Conservation (phyloP, 768 basidiomycete species). For the Pleurotus djamor region DNA sequence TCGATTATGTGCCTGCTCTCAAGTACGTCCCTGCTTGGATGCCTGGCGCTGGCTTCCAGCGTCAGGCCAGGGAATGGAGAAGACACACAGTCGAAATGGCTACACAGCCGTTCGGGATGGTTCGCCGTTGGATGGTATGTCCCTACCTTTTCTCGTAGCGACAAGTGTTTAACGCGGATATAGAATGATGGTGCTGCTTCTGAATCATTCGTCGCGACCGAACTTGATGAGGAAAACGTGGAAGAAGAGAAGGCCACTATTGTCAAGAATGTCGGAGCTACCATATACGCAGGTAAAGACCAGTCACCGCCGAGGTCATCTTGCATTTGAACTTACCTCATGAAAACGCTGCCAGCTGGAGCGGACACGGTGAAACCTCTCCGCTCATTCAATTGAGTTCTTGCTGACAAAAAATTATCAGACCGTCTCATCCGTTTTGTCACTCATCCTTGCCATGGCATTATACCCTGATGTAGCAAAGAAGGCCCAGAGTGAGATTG, state of each 20-base stretch:
- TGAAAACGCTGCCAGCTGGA: slow-evolving; percentile 15
- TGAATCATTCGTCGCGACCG: slow-evolving; percentile 32
- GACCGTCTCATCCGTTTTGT: slow-evolving; percentile 30
- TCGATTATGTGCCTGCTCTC: slow-evolving; percentile 27
- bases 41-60: slow-evolving; percentile 37
- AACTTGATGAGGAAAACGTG: slow-evolving; percentile 26
- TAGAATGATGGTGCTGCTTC: slow-evolving; percentile 25
- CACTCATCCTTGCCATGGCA: slow-evolving; percentile 38
- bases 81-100: slow-evolving; percentile 30
- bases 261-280: slow-evolving; percentile 40
- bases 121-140: slow-evolving; percentile 32
- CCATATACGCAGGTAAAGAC: slow-evolving; percentile 35
- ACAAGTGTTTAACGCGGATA: too few relatives aligned
- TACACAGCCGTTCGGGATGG: slow-evolving; percentile 33
- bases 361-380: slow-evolving; percentile 23
- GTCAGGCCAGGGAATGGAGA: slow-evolving; percentile 34
- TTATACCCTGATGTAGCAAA: slow-evolving; percentile 35
- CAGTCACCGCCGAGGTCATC: neutral
- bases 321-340: neutral
- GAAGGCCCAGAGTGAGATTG: slow-evolving; percentile 34
- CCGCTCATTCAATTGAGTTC: neutral
- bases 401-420: neutral
- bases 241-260: slow-evolving; percentile 28
- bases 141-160: neutral
- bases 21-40: slow-evolving; percentile 41